phyloP scores from a whole-genome alignment of 2,329 filamentous ascomycete genomes.

The Coniella lustricola region DNA sequence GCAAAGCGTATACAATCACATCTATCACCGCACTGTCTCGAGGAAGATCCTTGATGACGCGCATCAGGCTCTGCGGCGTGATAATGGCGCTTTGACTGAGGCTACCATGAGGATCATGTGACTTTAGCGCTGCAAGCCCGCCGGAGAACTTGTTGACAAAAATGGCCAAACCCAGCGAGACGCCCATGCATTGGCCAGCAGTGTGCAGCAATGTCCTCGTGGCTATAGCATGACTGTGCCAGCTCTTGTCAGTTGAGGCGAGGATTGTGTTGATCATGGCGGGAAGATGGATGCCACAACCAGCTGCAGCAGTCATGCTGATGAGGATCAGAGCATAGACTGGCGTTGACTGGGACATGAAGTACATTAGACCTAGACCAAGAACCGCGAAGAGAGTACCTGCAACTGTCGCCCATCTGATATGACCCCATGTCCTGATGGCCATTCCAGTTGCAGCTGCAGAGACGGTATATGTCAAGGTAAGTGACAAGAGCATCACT shows the following conservation, averaged over 20 bases:
- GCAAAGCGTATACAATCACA: constrained; percentile 2
- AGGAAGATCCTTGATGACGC: constrained; percentile 3
- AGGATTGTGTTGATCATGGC: constrained; percentile 14
- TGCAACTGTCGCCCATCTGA: constrained; percentile 7
- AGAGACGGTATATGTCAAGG: constrained; percentile 2
- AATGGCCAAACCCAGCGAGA: constrained; percentile 12
- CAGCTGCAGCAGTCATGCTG: not conserved
- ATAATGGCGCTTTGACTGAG: not conserved
- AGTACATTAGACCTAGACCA: constrained; percentile 8
- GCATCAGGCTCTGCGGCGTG: constrained; percentile 7
- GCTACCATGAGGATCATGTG: not conserved
- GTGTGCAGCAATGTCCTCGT: constrained; percentile 10
- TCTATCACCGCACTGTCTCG: not conserved
- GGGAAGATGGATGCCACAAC: constrained; percentile 10
- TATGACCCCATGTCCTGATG: constrained; percentile 4
- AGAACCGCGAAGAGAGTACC: not conserved
- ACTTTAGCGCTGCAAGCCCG: not conserved
- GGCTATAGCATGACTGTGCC: constrained; percentile 13
- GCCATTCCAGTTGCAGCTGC: constrained; percentile 19
- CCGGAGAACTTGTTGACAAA: constrained; percentile 9
- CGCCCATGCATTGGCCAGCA: constrained; percentile 11
- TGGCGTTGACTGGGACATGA: constrained; percentile 1
- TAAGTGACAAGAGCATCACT: constrained; percentile 7
- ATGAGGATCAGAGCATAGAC: not conserved
- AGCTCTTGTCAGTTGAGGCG: constrained; percentile 7